Base-by-base conservation (phyloP, 139 green algal genomes). In the Volvox africanus region DNA sequence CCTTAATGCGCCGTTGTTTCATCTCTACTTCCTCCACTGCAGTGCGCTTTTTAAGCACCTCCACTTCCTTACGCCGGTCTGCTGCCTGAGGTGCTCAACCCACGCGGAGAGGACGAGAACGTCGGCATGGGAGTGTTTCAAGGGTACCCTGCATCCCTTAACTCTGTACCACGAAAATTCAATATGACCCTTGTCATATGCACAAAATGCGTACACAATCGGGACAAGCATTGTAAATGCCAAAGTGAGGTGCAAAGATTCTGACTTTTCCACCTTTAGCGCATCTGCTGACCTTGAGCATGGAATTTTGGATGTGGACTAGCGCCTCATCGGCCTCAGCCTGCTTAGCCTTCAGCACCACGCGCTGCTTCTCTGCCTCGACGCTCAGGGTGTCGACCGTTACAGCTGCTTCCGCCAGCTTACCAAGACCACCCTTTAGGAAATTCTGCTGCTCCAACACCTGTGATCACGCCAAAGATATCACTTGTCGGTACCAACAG, bases 321-420 rank as follows among this genome's bases (percentile, higher is more conserved):
- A 97, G 82, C 30, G 95, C 95, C 37, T 94, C 80, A 81, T 98
- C 95, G 61, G 96, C 94, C 84, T 97, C 94, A 50, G 91, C 89
- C 89, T 97, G 93, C 84, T 98, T 97, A 14, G 92, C 86, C 77
- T 95, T 93, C 24, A 98, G 94, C 91, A 96, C 80, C 61, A 82
- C 86, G 0, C 94, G 90, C 93, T 98, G 95, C 83, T 94, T 86
- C 77, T 92, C 89, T 5, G 96, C 96, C 69, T 95, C 90, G 24
- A 86, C 88, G 44, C 89, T 94, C 2, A 98, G 93, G 14, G 88
- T 93, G 85, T 97, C 95, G 35, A 98, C 95, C 13, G 94, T 96
- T 20, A 65, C 44, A 22, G 93, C 95, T 6, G 97, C 97, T 81
- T 98, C 97, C 11, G 93, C 92, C 67, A 98, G 94, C 89, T 97